Evolutionary conservation across 139 green algal species (phyloP), one percentile per base, ranked within the genome.

Genomic region (Tetradesmus obliquus): DNA sequence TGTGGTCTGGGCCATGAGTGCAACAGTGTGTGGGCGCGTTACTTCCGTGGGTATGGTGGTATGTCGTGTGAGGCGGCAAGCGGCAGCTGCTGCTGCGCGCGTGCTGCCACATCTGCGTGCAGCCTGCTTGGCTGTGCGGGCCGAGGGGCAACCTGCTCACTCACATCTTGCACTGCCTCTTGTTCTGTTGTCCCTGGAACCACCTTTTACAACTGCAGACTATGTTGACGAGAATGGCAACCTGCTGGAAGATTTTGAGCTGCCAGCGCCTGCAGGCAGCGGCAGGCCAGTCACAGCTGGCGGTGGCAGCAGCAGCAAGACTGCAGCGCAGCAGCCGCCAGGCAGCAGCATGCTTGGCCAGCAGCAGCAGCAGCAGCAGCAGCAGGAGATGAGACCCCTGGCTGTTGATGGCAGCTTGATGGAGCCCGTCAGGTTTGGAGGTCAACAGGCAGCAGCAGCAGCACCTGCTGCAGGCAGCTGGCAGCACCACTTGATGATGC

Each of bases 171-270:
- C 60, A 10, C 10, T 13, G 12, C 60, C 60, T 2, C 79, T 19
- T n/a, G 3, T 84, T 20, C 32, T 84, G 32, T 57, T 85, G 80
- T 4, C 2, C 19, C 84, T 74, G 32, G 32, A 45, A 45, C 32
- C 32, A 45, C 32, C 32, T 45, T 45, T 45, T 45, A 45, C 32
- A 45, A 45, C 8, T 89, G 60, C 82, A 53, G 92, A 94, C 66
- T 92, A 94, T 57, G 79, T 92, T 20, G 92, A 92, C 69, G 79
- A 20, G 8, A 55, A 92, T 1, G 92, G 92, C 24, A 82, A 87
- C 1, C 20, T 92, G 1, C 19, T 82, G 3, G 83, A 74, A 4
- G 92, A 94, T 13, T 45, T 91, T 2, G n/a, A 55, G 45, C 88
- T 93, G 15, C 80, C 91, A 71, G 12, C 24, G 60, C 82, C 53